Evolutionary conservation across 2,329 filamentous ascomycete genomes (phyloP), one percentile per base, ranked within the genome.

Genomic region (Trichocomaceae sp.): DNA sequence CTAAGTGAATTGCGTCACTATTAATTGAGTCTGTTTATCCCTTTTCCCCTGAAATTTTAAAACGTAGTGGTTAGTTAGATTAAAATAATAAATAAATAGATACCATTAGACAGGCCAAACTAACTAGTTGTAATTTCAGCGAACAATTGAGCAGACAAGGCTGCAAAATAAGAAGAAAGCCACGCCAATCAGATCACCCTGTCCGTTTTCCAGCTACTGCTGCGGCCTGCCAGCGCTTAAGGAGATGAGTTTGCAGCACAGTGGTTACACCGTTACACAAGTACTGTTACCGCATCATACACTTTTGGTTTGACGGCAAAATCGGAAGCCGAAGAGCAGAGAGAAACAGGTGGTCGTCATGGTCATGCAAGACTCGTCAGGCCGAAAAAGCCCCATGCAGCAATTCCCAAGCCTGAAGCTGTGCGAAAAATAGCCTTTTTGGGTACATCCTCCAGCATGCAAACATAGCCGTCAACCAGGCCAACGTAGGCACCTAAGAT

Each of bases 381-480:
- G 46, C 46, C 46, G 17, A 48, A 33, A 5, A 13, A 48, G 46
- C 46, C 46, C 46, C 46, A 48, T 31, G 46, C 46, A 33, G 23
- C 29, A 20, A 48, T 48, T 31, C 6, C 29, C 46, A 35, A 9
- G 29, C 46, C 29, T 10, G 46, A 48, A 35, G 26, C n/a, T 33
- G 46, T 47, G n/a, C 45, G 45, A 29, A 47, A 47, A 15, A 47
- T 19, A 8, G 45, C 45, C 45, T 47, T 29, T 15, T 47, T 47
- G 12, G 45, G 45, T 9, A 47, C 45, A 8, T 15, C 50, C 42
- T 39, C 50, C 26, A 22, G 31, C n/a, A 37, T 13, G 15, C n/a
- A 31, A 9, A 52, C 41, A 37, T n/a, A 52, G 42, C 42, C 26
- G n/a, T 46, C 49, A 5, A 45, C 50, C 17, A 39, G 19, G 8